phyloP scores from a whole-genome alignment of 2,329 filamentous ascomycete genomes.

The Pseudogymnoascus verrucosus region DNA sequence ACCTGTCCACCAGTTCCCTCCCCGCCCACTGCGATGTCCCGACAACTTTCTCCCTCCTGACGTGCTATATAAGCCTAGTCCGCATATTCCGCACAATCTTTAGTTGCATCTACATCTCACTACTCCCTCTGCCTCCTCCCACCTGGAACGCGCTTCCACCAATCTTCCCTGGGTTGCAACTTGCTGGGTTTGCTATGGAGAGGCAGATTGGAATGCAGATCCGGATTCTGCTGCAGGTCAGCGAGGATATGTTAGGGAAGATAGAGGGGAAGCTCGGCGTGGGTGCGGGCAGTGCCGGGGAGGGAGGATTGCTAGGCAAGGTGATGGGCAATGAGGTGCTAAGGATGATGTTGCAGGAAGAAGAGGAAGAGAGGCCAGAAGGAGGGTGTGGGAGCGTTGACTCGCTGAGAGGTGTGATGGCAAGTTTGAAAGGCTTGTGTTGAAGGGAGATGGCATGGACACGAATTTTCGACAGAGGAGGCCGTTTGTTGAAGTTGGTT shows the following conservation, averaged over 20 bases:
- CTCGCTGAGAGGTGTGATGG: neutral
- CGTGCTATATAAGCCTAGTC: slow-evolving; percentile 3
- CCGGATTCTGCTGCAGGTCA: neutral
- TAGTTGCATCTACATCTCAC: neutral
- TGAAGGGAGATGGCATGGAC: neutral
- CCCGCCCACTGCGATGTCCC: neutral
- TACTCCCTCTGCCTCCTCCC: neutral
- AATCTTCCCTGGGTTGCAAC: neutral
- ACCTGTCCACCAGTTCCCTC: too few species aligned
- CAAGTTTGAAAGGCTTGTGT: neutral
- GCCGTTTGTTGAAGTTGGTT: too few species aligned
- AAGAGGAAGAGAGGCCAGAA: slow-evolving; percentile 1
- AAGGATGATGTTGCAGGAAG: neutral
- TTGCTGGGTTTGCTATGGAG: neutral
- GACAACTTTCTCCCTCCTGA: neutral
- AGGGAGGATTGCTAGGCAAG: neutral
- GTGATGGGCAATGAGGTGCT: neutral
- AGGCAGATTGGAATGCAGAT: neutral
- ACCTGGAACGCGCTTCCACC: neutral
- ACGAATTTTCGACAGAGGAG: too few species aligned
- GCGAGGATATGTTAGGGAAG: neutral
- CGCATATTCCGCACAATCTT: slow-evolving; percentile 2
- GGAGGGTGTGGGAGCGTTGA: neutral
- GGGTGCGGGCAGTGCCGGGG: neutral
- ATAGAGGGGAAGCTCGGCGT: neutral